Conservation (phyloP, 768 basidiomycete species). For the Sutorius australiensis region DNA sequence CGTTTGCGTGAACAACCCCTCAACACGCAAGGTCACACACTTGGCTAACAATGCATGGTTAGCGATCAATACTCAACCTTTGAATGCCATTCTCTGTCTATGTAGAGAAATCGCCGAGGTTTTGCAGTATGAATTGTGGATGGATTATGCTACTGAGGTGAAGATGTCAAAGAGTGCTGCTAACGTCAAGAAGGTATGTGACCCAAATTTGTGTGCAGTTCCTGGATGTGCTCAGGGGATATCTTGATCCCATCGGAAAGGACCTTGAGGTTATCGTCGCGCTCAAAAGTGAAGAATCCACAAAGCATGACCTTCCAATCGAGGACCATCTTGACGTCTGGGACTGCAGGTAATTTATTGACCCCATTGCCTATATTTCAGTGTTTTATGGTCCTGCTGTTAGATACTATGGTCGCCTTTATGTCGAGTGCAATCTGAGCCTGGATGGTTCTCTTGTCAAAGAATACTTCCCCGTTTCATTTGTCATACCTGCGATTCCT, state of each 20-base stretch:
- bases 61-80: conserved; percentile 62
- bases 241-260: conserved; percentile 66
- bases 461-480: conserved; percentile 83
- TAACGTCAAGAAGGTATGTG: conserved; percentile 50
- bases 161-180: conserved; percentile 76
- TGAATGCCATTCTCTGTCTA: conserved; percentile 62
- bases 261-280: conserved; percentile 63
- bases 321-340: conserved; percentile 73
- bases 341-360: conserved; percentile 67
- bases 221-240: conserved; percentile 66
- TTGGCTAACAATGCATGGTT: conserved; percentile 66
- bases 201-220: conserved; percentile 44
- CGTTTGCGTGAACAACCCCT: conserved; percentile 67
- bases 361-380: not conserved
- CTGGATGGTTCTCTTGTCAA: conserved; percentile 75
- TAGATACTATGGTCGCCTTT: conserved; percentile 33
- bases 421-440: conserved; percentile 57
- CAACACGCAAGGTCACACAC: conserved; percentile 61
- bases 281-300: conserved; percentile 71
- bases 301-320: conserved; percentile 53
- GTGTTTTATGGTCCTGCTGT: not conserved
- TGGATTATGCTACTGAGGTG: conserved; percentile 76
- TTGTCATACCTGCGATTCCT: conserved; percentile 75
- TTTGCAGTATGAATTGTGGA: conserved; percentile 74
- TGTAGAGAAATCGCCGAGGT: conserved; percentile 65